A percentile compares a stretch with the other conserved stretches of the same genome.
Evolutionary conservation across 345 rosid species (phyloP).

Genomic region (Rhodamnia rubescens): DNA sequence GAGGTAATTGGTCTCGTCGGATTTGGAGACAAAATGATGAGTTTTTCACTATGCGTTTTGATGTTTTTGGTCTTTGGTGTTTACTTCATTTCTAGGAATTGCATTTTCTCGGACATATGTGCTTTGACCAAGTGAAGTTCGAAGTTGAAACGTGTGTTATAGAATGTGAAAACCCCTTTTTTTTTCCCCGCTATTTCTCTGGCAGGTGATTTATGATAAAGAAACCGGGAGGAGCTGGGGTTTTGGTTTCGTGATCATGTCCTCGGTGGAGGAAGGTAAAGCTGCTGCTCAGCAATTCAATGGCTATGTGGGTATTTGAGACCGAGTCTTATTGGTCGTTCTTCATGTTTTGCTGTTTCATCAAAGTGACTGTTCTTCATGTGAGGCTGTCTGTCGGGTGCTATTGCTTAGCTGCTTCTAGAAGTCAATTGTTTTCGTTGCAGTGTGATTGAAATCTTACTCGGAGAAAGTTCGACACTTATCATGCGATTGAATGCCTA

Average conservation of each 20-base stretch:
- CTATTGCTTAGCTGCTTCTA: no score
- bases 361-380: background rate
- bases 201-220: constrained; percentile 87
- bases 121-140: no score
- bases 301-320: constrained; percentile 60
- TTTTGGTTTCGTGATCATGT: constrained; percentile 45
- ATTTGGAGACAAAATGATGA: background rate
- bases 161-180: no score
- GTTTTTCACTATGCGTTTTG: no score
- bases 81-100: no score
- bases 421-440: no score
- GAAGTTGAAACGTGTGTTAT: no score
- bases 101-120: no score
- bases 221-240: background rate
- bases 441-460: no score
- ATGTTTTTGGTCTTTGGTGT: no score
- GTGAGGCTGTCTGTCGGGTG: no score
- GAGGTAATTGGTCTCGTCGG: constrained; percentile 39
- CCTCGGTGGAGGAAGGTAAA: constrained; percentile 53
- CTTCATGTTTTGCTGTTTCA: background rate
- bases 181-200: background rate
- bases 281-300: constrained; percentile 73
- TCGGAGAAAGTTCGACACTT: background rate
- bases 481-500: background rate
- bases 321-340: background rate